Evolutionary conservation across 2,329 filamentous ascomycete genomes (phyloP).

Genomic region (Sarocladiaceae sp.): DNA sequence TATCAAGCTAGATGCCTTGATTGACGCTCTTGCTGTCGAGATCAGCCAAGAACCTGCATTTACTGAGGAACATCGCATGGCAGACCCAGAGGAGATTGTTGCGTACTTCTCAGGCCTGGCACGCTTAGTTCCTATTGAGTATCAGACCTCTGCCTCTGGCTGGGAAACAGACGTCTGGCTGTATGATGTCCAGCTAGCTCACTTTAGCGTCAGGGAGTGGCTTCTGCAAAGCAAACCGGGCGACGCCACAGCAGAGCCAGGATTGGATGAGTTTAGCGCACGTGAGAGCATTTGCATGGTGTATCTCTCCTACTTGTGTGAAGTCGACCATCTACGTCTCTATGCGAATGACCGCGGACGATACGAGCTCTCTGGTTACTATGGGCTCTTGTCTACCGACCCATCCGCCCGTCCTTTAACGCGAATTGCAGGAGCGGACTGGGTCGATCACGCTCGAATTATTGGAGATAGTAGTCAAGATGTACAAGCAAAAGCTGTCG

Average conservation of each 20-base stretch:
- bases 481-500: not conserved
- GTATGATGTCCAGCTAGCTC: not conserved
- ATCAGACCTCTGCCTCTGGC: not conserved
- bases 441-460: not conserved
- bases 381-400: not conserved
- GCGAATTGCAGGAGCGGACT: not conserved
- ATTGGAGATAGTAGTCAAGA: not conserved
- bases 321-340: too few relatives aligned
- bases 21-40: not conserved
- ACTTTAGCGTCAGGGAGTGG: not conserved
- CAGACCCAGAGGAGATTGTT: not conserved
- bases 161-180: too few relatives aligned
- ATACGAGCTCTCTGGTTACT: not conserved
- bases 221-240: not conserved
- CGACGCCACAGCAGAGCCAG: not conserved
- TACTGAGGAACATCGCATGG: not conserved
- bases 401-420: not conserved
- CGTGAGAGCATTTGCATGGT: not conserved
- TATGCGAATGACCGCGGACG: not conserved
- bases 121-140: not conserved
- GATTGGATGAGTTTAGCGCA: not conserved
- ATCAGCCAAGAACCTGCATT: not conserved
- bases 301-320: not conserved
- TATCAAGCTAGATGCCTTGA: not conserved
- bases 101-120: not conserved